Percentiles rank a stretch among this genome's conserved stretches.
Conservation (phyloP, 495 filamentous ascomycete genomes). For the Trichodelitschia bisporula region DNA sequence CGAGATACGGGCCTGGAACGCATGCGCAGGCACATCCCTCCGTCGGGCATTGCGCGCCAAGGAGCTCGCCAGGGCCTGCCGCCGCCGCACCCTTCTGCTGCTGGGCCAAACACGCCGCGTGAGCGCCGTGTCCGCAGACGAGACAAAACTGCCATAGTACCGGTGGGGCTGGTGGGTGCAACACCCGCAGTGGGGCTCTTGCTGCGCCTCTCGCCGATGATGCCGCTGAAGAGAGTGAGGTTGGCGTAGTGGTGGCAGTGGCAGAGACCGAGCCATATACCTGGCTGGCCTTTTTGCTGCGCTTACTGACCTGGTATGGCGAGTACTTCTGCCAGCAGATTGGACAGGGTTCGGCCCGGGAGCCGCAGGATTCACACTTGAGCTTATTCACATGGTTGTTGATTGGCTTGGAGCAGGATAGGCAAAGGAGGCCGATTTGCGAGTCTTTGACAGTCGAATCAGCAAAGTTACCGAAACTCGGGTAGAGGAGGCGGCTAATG, state of each 20-base stretch:
- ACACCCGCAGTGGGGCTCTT: too few relatives aligned
- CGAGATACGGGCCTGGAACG: slow-evolving; percentile 7
- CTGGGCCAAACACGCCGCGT: slow-evolving; percentile 11
- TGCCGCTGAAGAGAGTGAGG: too few relatives aligned
- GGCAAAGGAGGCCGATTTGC: slow-evolving; percentile 11
- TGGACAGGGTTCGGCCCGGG: slow-evolving; percentile 12
- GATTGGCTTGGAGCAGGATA: slow-evolving; percentile 13
- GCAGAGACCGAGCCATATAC: too few relatives aligned
- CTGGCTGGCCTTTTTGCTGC: slow-evolving; percentile 6
- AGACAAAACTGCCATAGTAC: slow-evolving; percentile 13
- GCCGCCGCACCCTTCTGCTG: slow-evolving; percentile 10
- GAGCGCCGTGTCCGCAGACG: slow-evolving; percentile 15
- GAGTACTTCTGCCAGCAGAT: slow-evolving; percentile 12
- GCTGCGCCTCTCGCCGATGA: too few relatives aligned
- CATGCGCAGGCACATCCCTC: slow-evolving; percentile 16
- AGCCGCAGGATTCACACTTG: slow-evolving; percentile 12
- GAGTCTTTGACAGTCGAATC: slow-evolving; percentile 14
- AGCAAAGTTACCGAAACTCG: slow-evolving; percentile 15
- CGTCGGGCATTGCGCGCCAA: slow-evolving; percentile 15
- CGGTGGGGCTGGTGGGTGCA: slow-evolving; percentile 2
- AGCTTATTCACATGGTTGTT: slow-evolving; percentile 10
- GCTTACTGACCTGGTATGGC: slow-evolving; percentile 10
- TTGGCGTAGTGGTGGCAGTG: too few relatives aligned
- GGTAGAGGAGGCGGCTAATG: slow-evolving; percentile 14
- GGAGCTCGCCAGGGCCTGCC: too few relatives aligned